Evolutionary conservation across 2,329 filamentous ascomycete genomes (phyloP), one percentile per base, ranked within the genome.

Genomic region (Exophiala alcalophila): DNA sequence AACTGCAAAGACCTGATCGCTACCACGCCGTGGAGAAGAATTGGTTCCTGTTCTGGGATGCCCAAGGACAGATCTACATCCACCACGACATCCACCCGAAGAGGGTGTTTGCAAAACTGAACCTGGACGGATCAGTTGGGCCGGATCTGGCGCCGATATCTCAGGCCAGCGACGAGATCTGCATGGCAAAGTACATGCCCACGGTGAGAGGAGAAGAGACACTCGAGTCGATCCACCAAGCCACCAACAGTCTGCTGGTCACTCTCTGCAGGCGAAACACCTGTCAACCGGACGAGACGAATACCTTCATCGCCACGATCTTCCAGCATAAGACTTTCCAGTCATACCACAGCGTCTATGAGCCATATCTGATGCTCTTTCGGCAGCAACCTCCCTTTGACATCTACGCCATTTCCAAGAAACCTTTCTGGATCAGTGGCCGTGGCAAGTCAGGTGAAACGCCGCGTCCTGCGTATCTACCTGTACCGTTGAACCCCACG

Each of bases 1-100:
- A 52, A 16, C 57, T 81, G 2, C 70, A 73, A 28, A 65, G 76
- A 0, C 76, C 74, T 0, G 46, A 53, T 2, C 69, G 73, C 0
- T 72, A 64, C 54, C 55, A 57, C 3, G 24, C 53, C 0, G 54
- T 80, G 20, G 77, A 81, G 60, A 81, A 81, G 69, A 81, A 81
- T 54, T 81, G 68, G 65, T 81, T 81, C 49, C 47, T 76, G 2
- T 81, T 81, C 61, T 81, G 77, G 77, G 76, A 79, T 47, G 43
- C 48, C 0, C 44, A 62, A 0, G 68, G 66, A 4, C 56, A 65
- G 12, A 61, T 69, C 37, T 77, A 77, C 55, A 64, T 67, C 50
- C 78, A 81, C 55, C 71, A 78, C 56, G 74, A 79, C 49, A 56
- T 78, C 2, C 52, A 56, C 1, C 77, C 76, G 0, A 61, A 61